Evolutionary conservation across 2,329 filamentous ascomycete genomes (phyloP).

Genomic region (Apiospora hydei): DNA sequence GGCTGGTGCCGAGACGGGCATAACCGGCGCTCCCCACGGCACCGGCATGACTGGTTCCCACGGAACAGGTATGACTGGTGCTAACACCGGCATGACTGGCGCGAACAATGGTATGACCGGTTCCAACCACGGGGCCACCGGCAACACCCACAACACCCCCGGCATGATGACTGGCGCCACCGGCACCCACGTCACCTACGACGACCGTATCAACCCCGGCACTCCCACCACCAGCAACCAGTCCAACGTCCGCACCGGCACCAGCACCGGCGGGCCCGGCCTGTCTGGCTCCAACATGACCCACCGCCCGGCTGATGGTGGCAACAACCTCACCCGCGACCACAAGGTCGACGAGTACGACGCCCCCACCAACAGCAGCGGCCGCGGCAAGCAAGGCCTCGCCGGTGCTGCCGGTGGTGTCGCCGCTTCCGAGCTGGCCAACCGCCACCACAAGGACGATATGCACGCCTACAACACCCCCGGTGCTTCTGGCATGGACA

Average conservation of each 20-base stretch:
- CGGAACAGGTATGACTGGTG: background rate
- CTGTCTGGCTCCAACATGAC: constrained; percentile 10
- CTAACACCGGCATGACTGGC: background rate
- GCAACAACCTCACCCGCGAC: constrained; percentile 25
- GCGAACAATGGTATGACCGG: background rate
- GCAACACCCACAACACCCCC: background rate
- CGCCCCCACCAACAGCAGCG: constrained; percentile 29
- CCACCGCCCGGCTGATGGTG: constrained; percentile 22
- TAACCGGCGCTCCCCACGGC: background rate
- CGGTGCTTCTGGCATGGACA: background rate
- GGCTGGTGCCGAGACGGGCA: background rate
- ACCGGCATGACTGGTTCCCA: background rate
- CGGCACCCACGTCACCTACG: background rate
- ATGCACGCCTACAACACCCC: constrained; percentile 25
- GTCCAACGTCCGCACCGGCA: constrained; percentile 17
- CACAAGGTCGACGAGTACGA: constrained; percentile 26
- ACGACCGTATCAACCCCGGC: constrained; percentile 27
- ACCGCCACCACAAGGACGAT: constrained; percentile 26
- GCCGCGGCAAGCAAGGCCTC: constrained; percentile 24
- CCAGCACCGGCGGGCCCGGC: constrained; percentile 23
- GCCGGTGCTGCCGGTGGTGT: constrained; percentile 29
- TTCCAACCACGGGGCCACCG: background rate
- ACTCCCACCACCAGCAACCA: constrained; percentile 28
- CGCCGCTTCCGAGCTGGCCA: constrained; percentile 28
- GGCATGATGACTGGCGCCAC: too few relatives aligned